phyloP scores from a whole-genome alignment of 257 asterid species.

The Forsythia suspensa region DNA sequence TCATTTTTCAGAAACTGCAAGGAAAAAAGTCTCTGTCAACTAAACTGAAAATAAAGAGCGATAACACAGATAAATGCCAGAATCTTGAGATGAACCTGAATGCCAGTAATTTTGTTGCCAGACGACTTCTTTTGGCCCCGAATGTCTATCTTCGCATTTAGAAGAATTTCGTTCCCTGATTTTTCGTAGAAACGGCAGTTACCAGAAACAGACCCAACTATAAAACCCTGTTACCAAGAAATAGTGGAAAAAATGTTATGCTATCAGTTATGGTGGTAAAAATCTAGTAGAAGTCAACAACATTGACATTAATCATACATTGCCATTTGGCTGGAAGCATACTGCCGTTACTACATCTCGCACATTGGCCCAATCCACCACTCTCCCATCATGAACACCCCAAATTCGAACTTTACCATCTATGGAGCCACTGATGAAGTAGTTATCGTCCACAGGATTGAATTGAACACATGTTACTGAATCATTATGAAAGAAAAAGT shows the following conservation, averaged over 20 bases:
- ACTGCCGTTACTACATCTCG: constrained; percentile 63
- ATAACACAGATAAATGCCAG: not conserved
- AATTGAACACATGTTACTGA: constrained; percentile 83
- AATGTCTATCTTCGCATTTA: constrained; percentile 52
- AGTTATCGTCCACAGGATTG: constrained; percentile 69
- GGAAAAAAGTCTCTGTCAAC: constrained; percentile 17
- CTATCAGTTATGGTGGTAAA: not conserved
- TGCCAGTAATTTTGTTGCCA: constrained; percentile 69
- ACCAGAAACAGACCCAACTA: constrained; percentile 76
- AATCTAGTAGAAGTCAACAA: not conserved
- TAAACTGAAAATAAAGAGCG: not conserved
- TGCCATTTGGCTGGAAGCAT: constrained; percentile 74
- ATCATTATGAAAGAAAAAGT: not conserved
- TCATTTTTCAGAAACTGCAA: constrained; percentile 56
- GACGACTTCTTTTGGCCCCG: constrained; percentile 59
- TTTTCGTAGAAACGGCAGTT: constrained; percentile 66
- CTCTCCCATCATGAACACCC: constrained; percentile 60
- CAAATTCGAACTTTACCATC: constrained; percentile 92
- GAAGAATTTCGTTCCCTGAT: constrained; percentile 44
- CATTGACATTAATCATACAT: constrained; percentile 34
- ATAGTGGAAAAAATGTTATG: not conserved
- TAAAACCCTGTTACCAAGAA: constrained; percentile 55
- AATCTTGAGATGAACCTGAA: constrained; percentile 53
- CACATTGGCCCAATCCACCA: constrained; percentile 63
- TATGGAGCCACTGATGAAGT: constrained; percentile 75